A percentile compares a stretch with the other conserved stretches of the same genome.
Evolutionary conservation across 2,329 filamentous ascomycete species (phyloP).

Genomic region (Talaromyces sp.): DNA sequence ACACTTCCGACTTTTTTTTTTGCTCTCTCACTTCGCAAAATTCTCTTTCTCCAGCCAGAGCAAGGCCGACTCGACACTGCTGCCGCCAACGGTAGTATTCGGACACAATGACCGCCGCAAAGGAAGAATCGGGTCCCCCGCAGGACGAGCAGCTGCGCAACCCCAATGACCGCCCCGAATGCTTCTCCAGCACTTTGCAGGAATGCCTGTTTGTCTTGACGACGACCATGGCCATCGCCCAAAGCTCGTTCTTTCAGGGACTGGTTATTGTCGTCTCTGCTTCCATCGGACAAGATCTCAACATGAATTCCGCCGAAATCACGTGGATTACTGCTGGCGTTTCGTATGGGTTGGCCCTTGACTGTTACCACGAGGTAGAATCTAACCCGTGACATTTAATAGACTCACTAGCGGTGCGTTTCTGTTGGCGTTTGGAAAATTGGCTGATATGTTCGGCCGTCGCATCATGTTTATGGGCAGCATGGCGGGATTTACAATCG

Average conservation of each 20-base stretch:
- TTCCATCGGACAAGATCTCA: slow-evolving; percentile 54
- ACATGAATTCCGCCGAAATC: slow-evolving; percentile 61
- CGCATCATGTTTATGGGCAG: slow-evolving; percentile 57
- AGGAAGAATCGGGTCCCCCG: neutral
- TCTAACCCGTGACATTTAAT: neutral
- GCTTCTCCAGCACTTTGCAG: slow-evolving; percentile 58
- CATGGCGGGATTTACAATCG: slow-evolving; percentile 54
- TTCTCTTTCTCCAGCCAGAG: neutral
- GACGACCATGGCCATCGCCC: slow-evolving; percentile 62
- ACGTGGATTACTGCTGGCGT: slow-evolving; percentile 64
- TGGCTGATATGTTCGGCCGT: slow-evolving; percentile 63
- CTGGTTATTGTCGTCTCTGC: slow-evolving; percentile 58
- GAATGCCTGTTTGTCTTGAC: slow-evolving; percentile 63
- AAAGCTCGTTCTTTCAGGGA: slow-evolving; percentile 56
- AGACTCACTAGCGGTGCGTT: slow-evolving; percentile 60
- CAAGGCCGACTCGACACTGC: neutral
- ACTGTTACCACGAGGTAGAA: neutral
- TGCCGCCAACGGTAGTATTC: neutral
- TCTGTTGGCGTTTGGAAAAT: slow-evolving; percentile 60
- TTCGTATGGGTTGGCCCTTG: slow-evolving; percentile 36
- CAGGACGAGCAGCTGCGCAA: slow-evolving; percentile 1
- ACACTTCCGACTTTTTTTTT: neutral
- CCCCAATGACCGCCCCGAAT: slow-evolving; percentile 23
- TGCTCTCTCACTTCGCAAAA: neutral
- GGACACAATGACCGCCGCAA: neutral